A percentile compares a stretch with the other conserved stretches of the same genome.
Conservation (phyloP, 148 eudicot genomes). For the Heliosperma pusillum region DNA sequence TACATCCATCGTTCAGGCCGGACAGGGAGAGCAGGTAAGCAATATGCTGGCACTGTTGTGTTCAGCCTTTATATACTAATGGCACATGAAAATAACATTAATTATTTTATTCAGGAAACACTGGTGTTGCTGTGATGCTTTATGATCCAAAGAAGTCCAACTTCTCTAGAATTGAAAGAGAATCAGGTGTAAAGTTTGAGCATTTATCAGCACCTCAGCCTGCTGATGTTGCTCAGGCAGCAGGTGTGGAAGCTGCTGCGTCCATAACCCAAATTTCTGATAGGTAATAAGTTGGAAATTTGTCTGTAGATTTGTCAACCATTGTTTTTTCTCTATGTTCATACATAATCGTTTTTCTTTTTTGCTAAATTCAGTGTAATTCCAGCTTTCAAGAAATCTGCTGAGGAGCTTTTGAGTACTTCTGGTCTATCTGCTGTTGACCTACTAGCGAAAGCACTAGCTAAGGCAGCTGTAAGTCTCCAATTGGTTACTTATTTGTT, state of each 20-base stretch:
- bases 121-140: slow-evolving; percentile 92
- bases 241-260: slow-evolving; percentile 69
- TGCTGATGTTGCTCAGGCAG: slow-evolving; percentile 84
- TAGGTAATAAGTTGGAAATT: slow-evolving; percentile 38
- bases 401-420: slow-evolving; percentile 69
- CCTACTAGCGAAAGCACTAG: slow-evolving; percentile 88
- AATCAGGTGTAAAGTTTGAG: slow-evolving; percentile 92
- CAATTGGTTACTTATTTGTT: background rate
- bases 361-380: slow-evolving; percentile 51
- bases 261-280: slow-evolving; percentile 56
- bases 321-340: background rate
- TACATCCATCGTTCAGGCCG: slow-evolving; percentile 98
- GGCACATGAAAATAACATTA: background rate
- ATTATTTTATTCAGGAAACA: slow-evolving; percentile 50
- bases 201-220: slow-evolving; percentile 91
- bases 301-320: background rate
- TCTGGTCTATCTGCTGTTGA: slow-evolving; percentile 74
- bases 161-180: slow-evolving; percentile 74
- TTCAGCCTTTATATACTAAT: background rate
- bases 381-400: slow-evolving; percentile 82
- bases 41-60: background rate
- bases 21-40: slow-evolving; percentile 90
- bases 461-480: slow-evolving; percentile 71
- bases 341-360: too few species aligned
- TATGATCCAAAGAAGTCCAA: slow-evolving; percentile 72